Evolutionary conservation across 192 early-diverging fungal species (phyloP), one percentile per base, ranked within the genome.

Genomic region (Nowakowskiella sp.): DNA sequence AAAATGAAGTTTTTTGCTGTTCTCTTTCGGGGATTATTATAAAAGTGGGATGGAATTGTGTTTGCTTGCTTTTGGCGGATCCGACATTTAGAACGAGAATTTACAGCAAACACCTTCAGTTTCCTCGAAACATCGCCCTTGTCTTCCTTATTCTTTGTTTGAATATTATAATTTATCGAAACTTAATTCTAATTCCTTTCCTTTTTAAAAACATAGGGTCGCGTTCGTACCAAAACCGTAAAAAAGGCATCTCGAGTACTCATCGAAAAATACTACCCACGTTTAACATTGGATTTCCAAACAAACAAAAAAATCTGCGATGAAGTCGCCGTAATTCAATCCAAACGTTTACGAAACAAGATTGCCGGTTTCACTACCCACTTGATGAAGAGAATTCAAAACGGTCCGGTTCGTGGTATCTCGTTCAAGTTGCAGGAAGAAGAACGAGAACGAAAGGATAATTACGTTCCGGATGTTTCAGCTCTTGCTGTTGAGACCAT

Each of bases 341-440:
- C 90, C 63, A 97, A 99, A 89, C 89, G 96, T 64, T 90, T 99
- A 72, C 90, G 96, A 66, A 99, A 99, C 87, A 95, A 99, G 88
- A 99, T 99, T 69, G 96, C 96, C 61, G 96, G 96, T 54, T 99
- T 97, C 87, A 99, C 96, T 72, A 99, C 96, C 61, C 96, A 97
- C 72, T 82, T 99, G 87, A 99, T 99, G 96, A 88, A 89, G 83
- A 92, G 96, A 78, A 97, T 99, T 66, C 87, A 93, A 74, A 84
- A 85, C 58, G 93, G 96, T 44, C 96, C 96, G 57, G 96, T 99
- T 52, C 91, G 90, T 69, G 96, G 96, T 66, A 99, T 99, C 62
- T 99, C 96, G 57, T 99, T 97, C 94, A 99, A 99, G 89, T 85
- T 99, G 56, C 96, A 99, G 85, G 96, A 99, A 76, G 96, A 99